These are phyloP conservation scores for Myochromella boudieri DNA, from an alignment of 768 basidiomycete species.

Conservation along the genomic window DNA sequence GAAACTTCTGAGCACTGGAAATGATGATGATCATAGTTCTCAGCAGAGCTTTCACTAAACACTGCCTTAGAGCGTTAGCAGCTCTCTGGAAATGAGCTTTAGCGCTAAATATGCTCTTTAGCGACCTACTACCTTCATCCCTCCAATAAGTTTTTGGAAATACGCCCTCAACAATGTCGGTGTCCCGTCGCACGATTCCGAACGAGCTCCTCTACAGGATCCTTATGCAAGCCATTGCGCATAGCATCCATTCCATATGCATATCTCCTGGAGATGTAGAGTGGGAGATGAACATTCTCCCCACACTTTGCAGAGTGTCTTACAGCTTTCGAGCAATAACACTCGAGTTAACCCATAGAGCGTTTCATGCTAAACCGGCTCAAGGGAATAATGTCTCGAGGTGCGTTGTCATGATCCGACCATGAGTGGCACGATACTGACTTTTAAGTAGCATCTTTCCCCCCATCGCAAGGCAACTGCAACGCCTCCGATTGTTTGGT, in stretches of 20 bases:
- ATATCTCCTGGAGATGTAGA: conserved; percentile 26
- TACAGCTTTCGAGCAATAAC: conserved; percentile 33
- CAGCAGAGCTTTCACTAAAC: no score
- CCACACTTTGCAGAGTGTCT: conserved; percentile 32
- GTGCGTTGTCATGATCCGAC: conserved; percentile 14
- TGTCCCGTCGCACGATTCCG: no score
- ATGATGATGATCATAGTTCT: no score
- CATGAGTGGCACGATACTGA: not conserved
- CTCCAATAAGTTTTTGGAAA: no score
- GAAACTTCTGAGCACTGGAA: no score
- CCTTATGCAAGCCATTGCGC: conserved; percentile 27
- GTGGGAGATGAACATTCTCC: conserved; percentile 33
- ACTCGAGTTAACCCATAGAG: conserved; percentile 29
- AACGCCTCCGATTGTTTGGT: conserved; percentile 23
- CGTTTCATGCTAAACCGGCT: conserved; percentile 23
- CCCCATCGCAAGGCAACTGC: conserved; percentile 8
- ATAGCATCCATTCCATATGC: conserved; percentile 34
- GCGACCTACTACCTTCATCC: not conserved
- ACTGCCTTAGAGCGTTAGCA: not conserved
- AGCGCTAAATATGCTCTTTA: conserved; percentile 6
- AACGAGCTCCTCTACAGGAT: conserved; percentile 37
- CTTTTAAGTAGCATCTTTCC: conserved; percentile 10
- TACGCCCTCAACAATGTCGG: no score
- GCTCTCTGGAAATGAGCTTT: not conserved
- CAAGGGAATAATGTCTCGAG: conserved; percentile 8